Percentiles rank a stretch among this genome's conserved stretches.
Evolutionary conservation across 768 basidiomycete species (phyloP).

Genomic region (Nevesoporus exiguus): DNA sequence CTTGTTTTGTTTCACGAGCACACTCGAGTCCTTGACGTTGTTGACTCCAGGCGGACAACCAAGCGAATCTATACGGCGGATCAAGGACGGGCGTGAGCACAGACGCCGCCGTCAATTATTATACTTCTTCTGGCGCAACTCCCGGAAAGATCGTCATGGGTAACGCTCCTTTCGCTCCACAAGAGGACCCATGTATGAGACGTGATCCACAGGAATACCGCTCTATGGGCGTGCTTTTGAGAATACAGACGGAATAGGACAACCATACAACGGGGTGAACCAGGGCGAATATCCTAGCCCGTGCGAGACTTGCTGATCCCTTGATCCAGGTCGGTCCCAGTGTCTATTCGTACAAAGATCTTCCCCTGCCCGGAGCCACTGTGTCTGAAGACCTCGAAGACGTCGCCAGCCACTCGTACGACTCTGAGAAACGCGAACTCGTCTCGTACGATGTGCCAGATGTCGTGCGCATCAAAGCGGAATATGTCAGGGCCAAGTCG

Average conservation of each 20-base stretch:
- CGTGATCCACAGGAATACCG: conserved; percentile 54
- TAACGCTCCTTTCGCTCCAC: conserved; percentile 16
- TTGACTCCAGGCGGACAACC: conserved; percentile 40
- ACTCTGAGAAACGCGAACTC: conserved; percentile 59
- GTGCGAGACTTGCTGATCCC: not conserved
- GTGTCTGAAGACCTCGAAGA: conserved; percentile 66
- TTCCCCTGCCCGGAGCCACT: conserved; percentile 61
- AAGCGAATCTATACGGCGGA: conserved; percentile 70
- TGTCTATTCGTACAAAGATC: conserved; percentile 67
- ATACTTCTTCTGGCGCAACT: conserved; percentile 57
- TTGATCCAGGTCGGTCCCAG: conserved; percentile 60
- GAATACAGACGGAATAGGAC: conserved; percentile 61
- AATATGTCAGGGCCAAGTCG: conserved; percentile 58
- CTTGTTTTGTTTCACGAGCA: conserved; percentile 31
- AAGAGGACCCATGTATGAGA: not conserved
- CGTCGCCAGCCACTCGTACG: conserved; percentile 78
- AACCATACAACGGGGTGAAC: conserved; percentile 62
- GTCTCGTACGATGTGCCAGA: conserved; percentile 76
- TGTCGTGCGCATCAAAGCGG: conserved; percentile 61
- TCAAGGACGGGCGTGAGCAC: conserved; percentile 61
- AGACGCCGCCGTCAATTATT: conserved; percentile 62
- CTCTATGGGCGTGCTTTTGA: conserved; percentile 80
- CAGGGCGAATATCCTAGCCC: not conserved
- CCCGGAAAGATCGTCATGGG: conserved; percentile 66
- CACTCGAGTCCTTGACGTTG: not conserved